Conservation (phyloP, 2,329 filamentous ascomycete species). For the Canariomyces notabilis region DNA sequence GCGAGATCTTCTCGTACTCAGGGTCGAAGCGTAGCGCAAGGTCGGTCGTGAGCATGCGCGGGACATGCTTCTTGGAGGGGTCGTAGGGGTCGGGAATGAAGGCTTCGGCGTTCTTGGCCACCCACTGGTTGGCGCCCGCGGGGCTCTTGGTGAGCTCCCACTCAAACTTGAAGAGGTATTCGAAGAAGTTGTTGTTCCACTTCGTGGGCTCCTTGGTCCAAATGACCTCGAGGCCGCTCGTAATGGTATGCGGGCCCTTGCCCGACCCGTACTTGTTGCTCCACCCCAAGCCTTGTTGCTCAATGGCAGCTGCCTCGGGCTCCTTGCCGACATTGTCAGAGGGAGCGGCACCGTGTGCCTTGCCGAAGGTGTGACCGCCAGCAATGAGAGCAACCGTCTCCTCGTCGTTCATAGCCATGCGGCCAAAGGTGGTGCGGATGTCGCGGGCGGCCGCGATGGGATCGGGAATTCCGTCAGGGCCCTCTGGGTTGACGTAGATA, state of each 20-base stretch:
- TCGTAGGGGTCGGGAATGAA: slow-evolving; percentile 70
- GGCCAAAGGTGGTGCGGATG: slow-evolving; percentile 68
- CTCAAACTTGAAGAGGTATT: slow-evolving; percentile 72
- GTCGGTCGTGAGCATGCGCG: slow-evolving; percentile 74
- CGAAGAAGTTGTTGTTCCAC: slow-evolving; percentile 70
- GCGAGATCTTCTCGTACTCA: slow-evolving; percentile 69
- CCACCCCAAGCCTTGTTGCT: slow-evolving; percentile 70
- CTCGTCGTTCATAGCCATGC: slow-evolving; percentile 80
- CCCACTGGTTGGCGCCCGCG: slow-evolving; percentile 72
- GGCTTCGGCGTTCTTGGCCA: slow-evolving; percentile 61
- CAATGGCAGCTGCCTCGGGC: slow-evolving; percentile 59
- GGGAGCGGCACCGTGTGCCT: slow-evolving; percentile 70
- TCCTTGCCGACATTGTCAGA: slow-evolving; percentile 61
- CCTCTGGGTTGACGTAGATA: slow-evolving; percentile 79
- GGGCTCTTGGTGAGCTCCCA: slow-evolving; percentile 74
- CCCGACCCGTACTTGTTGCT: slow-evolving; percentile 58
- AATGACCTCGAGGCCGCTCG: slow-evolving; percentile 70
- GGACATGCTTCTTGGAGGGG: slow-evolving; percentile 63
- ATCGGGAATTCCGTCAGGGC: slow-evolving; percentile 67
- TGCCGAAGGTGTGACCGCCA: slow-evolving; percentile 74
- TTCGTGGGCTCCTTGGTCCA: slow-evolving; percentile 73
- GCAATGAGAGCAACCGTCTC: slow-evolving; percentile 77
- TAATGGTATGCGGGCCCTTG: slow-evolving; percentile 69
- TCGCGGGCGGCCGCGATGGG: slow-evolving; percentile 64
- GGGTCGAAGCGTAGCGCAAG: slow-evolving; percentile 67